Conservation (phyloP, 768 basidiomycete species). For the Termitomyces heimii region DNA sequence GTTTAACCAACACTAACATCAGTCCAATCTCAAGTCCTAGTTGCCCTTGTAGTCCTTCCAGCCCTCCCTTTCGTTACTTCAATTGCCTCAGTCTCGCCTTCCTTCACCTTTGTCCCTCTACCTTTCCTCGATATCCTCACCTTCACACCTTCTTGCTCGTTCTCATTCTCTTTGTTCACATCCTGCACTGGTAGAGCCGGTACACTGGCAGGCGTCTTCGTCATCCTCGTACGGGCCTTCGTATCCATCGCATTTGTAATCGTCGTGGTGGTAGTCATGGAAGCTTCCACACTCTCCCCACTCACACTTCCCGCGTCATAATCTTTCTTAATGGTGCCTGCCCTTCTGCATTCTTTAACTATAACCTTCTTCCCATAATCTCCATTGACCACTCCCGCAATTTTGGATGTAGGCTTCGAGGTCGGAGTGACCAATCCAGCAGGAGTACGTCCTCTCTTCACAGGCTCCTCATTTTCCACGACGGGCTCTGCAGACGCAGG, state of each 20-base stretch:
- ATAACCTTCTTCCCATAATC: constrained; percentile 4
- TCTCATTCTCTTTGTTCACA: constrained; percentile 36
- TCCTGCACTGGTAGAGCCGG: constrained; percentile 20
- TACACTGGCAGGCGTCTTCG: constrained; percentile 30
- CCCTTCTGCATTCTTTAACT: constrained; percentile 13
- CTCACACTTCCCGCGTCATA: neutral
- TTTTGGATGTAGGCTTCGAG: constrained; percentile 1
- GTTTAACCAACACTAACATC: neutral
- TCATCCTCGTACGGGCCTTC: constrained; percentile 8
- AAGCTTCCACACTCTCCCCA: neutral
- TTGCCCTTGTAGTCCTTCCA: constrained; percentile 21
- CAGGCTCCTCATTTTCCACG: neutral
- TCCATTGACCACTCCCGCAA: neutral
- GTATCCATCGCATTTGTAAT: constrained; percentile 5
- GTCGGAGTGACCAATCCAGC: neutral
- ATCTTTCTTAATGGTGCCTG: constrained; percentile 9
- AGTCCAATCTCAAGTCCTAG: constrained; percentile 21
- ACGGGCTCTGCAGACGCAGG: neutral
- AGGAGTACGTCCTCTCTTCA: constrained; percentile 17
- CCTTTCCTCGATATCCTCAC: constrained; percentile 26
- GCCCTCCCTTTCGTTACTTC: constrained; percentile 14
- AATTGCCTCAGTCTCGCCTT: constrained; percentile 9
- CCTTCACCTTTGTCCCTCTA: constrained; percentile 14
- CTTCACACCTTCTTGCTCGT: constrained; percentile 17
- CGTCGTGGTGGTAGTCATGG: neutral